Evolutionary conservation across 306 rosid genomes (phyloP), one percentile per base, ranked within the genome.

Genomic region (Trifolium pratense): DNA sequence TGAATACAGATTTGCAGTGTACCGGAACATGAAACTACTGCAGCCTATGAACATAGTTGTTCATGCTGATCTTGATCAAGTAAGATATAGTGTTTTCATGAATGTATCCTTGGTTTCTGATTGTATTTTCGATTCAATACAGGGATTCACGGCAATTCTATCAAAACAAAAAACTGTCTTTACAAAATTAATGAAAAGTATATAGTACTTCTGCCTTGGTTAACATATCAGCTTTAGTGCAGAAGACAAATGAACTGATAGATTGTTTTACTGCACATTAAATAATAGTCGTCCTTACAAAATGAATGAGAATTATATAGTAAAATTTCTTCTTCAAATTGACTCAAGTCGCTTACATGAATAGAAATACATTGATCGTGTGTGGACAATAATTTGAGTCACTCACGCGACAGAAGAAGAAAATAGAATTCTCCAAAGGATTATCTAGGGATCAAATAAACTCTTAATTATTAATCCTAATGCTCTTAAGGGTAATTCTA

Each of bases 11-110:
- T 43, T 70, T 75, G 79, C 57, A 63, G 51, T 61, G 49, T 66
- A 57, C 81, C 72, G 26, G 73, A 83, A 82, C 70, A 61, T 64
- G 75, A 53, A 78, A 71, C 64, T 80, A 37, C 60, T 6, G 21
- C 57, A 56, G 55, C 45, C 39, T 62, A 45, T 23, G 52, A 69
- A 49, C 67, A 70, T 71, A 64, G 18, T 18, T 45, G 58, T 68
- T 69, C 66, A 34, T 39, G 61, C 56, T 9, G 73, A 52, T 32
- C 67, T 72, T 72, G 71, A 20, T 53, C 26, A 18, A 66, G 14
- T 36, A 18, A 66, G 14, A 61, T 65, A 26, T 65, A 26, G 58
- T 51, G 12, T 25, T 25, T 64, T 21, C 25, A 3, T 56, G 31
- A 64, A 16, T 14, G 21, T 5, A 66, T 40, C 32, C 56, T 39